Conservation (phyloP, 192 early-diverging fungal genomes). For the Mortierella hygrophila region DNA sequence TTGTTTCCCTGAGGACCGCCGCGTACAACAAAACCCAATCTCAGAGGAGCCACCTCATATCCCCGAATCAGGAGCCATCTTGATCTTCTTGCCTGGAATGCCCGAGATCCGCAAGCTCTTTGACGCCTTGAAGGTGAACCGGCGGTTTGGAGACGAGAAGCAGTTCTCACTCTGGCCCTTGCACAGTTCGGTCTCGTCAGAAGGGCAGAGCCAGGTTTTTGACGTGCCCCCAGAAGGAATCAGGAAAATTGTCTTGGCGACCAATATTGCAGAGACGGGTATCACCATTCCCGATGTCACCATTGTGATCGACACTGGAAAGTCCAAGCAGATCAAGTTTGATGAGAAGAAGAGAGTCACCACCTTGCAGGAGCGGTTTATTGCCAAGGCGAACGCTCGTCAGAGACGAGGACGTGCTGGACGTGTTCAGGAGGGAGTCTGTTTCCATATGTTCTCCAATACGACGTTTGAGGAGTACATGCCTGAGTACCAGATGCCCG, state of each 20-base stretch:
- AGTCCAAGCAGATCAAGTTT: slow-evolving; percentile 80
- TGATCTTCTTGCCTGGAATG: slow-evolving; percentile 84
- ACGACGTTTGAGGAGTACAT: slow-evolving; percentile 66
- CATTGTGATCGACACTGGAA: slow-evolving; percentile 82
- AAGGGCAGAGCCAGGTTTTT: slow-evolving; percentile 80
- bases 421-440: slow-evolving; percentile 79
- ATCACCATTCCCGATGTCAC: slow-evolving; percentile 88
- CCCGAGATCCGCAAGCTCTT: slow-evolving; percentile 76
- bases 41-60: slow-evolving; percentile 50
- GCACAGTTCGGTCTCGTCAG: slow-evolving; percentile 76
- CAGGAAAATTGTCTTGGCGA: slow-evolving; percentile 81
- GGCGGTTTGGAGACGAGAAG: slow-evolving; percentile 61
- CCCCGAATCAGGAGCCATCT: slow-evolving; percentile 64
- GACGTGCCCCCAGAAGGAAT: slow-evolving; percentile 57
- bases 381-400: slow-evolving; percentile 75
- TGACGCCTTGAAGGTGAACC: slow-evolving; percentile 62
- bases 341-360: slow-evolving; percentile 73
- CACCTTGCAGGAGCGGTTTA: slow-evolving; percentile 70
- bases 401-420: slow-evolving; percentile 90
- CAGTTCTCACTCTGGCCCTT: slow-evolving; percentile 63
- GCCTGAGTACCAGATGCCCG: slow-evolving; percentile 76
- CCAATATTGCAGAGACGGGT: slow-evolving; percentile 88
- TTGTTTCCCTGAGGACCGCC: slow-evolving; percentile 49
- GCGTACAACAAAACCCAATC: slow-evolving; percentile 39
- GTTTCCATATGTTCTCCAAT: slow-evolving; percentile 79